Evolutionary conservation across 1,284 basidiomycete species (phyloP).

Genomic region (Cutaneotrichosporon sp.): DNA sequence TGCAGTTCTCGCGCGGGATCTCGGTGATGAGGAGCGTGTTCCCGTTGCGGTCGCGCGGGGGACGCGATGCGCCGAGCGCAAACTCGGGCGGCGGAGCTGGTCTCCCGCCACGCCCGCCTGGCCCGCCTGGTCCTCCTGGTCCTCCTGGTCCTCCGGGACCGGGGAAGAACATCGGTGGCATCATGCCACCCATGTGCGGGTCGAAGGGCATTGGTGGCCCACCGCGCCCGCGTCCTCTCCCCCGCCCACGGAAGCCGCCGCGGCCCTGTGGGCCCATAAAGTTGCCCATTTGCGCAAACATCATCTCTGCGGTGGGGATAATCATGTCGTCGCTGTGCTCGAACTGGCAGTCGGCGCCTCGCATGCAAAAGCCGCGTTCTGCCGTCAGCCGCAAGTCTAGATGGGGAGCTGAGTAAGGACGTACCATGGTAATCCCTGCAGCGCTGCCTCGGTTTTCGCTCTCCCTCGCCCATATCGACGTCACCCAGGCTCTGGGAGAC

Average conservation of each 20-base stretch:
- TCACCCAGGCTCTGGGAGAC: slow-evolving; percentile 19
- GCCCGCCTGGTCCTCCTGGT: slow-evolving; percentile 13
- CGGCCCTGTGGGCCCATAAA: slow-evolving; percentile 54
- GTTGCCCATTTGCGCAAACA: slow-evolving; percentile 46
- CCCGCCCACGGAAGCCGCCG: slow-evolving; percentile 41
- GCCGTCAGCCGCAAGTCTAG: slow-evolving; percentile 12
- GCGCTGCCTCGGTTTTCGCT: slow-evolving; percentile 20
- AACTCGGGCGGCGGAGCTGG: slow-evolving; percentile 15
- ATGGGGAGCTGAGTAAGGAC: slow-evolving; percentile 45
- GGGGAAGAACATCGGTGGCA: slow-evolving; percentile 29
- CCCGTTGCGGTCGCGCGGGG: slow-evolving; percentile 60
- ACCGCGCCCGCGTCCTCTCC: slow-evolving; percentile 52
- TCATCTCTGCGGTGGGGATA: slow-evolving; percentile 57
- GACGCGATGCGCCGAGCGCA: slow-evolving; percentile 30
- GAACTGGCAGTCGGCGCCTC: slow-evolving; percentile 86
- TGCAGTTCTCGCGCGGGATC: slow-evolving; percentile 79
- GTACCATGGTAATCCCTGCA: slow-evolving; percentile 87
- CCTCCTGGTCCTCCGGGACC: slow-evolving; percentile 19
- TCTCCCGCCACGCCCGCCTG: slow-evolving; percentile 6
- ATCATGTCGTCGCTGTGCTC: slow-evolving; percentile 70
- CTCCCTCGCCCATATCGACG: slow-evolving; percentile 31
- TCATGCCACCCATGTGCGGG: slow-evolving; percentile 18
- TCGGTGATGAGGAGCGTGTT: slow-evolving; percentile 92
- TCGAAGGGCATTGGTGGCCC: slow-evolving; percentile 21
- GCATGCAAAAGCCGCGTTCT: slow-evolving; percentile 87